Percentiles rank a stretch among this genome's conserved stretches.
These are phyloP conservation scores for Phaeosphaeria sp. DNA, from an alignment of 2,329 filamentous ascomycete species.

Conservation along the genomic window DNA sequence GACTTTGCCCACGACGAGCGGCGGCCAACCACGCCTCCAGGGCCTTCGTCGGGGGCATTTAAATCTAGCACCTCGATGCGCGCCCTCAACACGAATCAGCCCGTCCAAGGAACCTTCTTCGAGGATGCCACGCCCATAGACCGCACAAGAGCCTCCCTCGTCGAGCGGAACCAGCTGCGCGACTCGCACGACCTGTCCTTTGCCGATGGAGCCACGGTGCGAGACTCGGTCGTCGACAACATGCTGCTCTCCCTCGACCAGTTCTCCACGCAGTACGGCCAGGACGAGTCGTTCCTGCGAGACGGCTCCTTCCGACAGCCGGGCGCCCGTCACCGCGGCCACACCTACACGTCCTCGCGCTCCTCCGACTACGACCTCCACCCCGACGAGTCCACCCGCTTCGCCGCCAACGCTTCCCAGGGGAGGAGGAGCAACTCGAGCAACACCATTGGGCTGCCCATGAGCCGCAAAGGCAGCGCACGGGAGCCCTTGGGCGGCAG, in stretches of 20 bases:
- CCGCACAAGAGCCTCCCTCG: slow-evolving; percentile 17
- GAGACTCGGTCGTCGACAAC: slow-evolving; percentile 80
- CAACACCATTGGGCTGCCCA: slow-evolving; percentile 64
- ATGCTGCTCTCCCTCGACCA: slow-evolving; percentile 94
- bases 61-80: slow-evolving; percentile 33
- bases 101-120: slow-evolving; percentile 42
- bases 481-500: slow-evolving; percentile 39
- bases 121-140: slow-evolving; percentile 47
- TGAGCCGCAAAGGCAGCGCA: slow-evolving; percentile 41
- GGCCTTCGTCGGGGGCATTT: slow-evolving; percentile 24
- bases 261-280: slow-evolving; percentile 45
- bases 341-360: slow-evolving; percentile 66
- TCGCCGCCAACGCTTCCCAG: slow-evolving; percentile 52
- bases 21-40: slow-evolving; percentile 41
- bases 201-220: slow-evolving; percentile 64
- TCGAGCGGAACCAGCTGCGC: slow-evolving; percentile 29
- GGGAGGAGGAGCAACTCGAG: slow-evolving; percentile 81
- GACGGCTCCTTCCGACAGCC: slow-evolving; percentile 41
- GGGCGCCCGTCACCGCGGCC: slow-evolving; percentile 58
- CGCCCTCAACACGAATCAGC: slow-evolving; percentile 38
- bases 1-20: slow-evolving; percentile 27
- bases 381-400: slow-evolving; percentile 47
- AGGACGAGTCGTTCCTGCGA: slow-evolving; percentile 48
- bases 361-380: slow-evolving; percentile 63
- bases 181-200: slow-evolving; percentile 89